phyloP scores from a whole-genome alignment of 116 monocot species.

The Zostera marina region DNA sequence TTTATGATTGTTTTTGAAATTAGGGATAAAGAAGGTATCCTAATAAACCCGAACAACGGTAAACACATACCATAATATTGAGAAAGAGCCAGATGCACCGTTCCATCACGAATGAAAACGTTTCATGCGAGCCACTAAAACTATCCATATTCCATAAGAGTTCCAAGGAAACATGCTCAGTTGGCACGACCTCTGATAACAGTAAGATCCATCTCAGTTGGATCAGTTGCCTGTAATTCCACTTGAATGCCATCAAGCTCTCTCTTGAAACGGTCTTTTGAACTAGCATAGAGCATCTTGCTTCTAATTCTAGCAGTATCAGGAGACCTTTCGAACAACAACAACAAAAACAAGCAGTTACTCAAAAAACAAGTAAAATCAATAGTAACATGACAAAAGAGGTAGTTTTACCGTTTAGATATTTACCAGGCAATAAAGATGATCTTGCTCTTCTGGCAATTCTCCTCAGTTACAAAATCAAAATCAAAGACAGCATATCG shows the following conservation, averaged over 20 bases:
- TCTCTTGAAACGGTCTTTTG: constrained; percentile 11
- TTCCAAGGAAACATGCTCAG: constrained; percentile 9
- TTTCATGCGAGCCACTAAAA: too few species aligned
- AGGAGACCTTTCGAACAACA: constrained; percentile 34
- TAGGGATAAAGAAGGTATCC: too few species aligned
- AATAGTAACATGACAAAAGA: not conserved
- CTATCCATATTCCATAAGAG: too few species aligned
- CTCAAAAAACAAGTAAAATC: not conserved
- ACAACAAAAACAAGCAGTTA: constrained; percentile 1
- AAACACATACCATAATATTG: too few species aligned
- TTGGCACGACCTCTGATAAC: constrained; percentile 37
- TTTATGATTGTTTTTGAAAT: too few species aligned
- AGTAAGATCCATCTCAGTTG: constrained; percentile 56
- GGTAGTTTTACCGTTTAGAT: too few species aligned
- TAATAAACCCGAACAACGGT: too few species aligned
- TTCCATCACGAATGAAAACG: too few species aligned
- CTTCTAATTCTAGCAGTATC: constrained; percentile 45
- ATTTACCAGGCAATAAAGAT: constrained; percentile 41
- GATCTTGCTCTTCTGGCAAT: constrained; percentile 62
- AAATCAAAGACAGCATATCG: constrained; percentile 56
- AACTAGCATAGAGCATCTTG: constrained; percentile 48
- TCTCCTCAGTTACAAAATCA: constrained; percentile 25
- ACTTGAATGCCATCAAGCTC: too few species aligned
- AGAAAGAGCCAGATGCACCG: too few species aligned
- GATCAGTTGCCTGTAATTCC: constrained; percentile 13